Base-by-base conservation (phyloP, 2,329 filamentous ascomycete species). In the Calonectria naviculata region DNA sequence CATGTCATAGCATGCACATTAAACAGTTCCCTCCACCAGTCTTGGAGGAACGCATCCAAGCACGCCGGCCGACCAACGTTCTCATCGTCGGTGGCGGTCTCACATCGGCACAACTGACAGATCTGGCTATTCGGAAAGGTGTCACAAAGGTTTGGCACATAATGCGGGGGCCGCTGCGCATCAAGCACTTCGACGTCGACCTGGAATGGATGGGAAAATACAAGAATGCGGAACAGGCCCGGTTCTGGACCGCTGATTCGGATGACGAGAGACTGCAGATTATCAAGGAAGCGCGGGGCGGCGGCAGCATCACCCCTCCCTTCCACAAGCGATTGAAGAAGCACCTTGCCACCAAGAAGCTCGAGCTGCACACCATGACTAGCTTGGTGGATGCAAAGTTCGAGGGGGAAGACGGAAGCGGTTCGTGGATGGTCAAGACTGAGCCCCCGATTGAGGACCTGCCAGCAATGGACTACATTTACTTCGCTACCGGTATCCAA, bases 141-240 rank as follows among this genome's bases (percentile, higher is more conserved):
- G 91, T 94, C 0, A 87, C 85, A 1, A 93, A 91, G 72, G 91
- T 95, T 0, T 93, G 89, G 85, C 89, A 93, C 63, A 78, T 96
- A 29, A 91, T 95, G 88, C 88, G 94, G 0, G 86, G 88, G 0
- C 82, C 85, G 0, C 76, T 88, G 15, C 84, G 85, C 75, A 87
- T 94, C 61, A 96, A 96, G 81, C 91, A 93, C 70, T 96, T 96
- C 74, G 94, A 96, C 76, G 88, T 96, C 28, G 90, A 92, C 68
- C 86, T 96, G 2, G 88, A 89, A 58, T 97, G 94, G 94, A 93
- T 96, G 81, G 93, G 92, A 12, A 96, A 96, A 80, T 96, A 93
- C 81, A 91, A 92, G 67, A 96, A 96, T 79, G 89, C 91, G 65
- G 91, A 94, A 75, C 93, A 95, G 79, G 92, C 93, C 0, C 87